Base-by-base conservation (phyloP, 2,329 filamentous ascomycete genomes). In the Teratosphaeriaceae sp. region DNA sequence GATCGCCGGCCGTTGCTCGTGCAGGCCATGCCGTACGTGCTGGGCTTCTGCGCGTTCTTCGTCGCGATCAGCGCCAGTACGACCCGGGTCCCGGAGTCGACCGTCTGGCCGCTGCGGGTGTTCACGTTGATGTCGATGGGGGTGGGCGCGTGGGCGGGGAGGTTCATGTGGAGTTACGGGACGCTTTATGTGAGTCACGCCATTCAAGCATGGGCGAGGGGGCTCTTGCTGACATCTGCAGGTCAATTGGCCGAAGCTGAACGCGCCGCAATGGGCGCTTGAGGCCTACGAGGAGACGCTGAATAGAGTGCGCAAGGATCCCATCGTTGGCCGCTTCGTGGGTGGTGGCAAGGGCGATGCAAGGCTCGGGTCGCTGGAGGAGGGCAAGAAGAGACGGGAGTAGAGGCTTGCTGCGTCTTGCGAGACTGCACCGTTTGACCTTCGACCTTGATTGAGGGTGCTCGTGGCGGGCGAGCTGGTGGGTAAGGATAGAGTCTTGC, bases 191-290 rank as follows among this genome's bases (percentile, higher is more conserved):
- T 97, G 77, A 77, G 88, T 80, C 22, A 15, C 24, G 26, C 11
- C 48, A 20, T 20, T 40, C 49, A 40, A 50, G 23, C n/a, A 27
- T 31, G 6, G 11, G 16, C 29, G 24, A 13, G n/a, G 15, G n/a
- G 18, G 27, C 21, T 22, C 21, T 24, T 42, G 29, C 33, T 61
- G 40, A 56, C 58, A 22, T 31, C 6, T 37, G 35, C 48, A 95
- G 88, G 89, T 96, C 54, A 97, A 96, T 68, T 98, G 94, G 92
- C 92, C 92, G 8, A 96, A 94, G 62, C 78, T 98, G 37, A 94
- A 94, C 64, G 89, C 88, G 9, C 82, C 88, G 13, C 80, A 86
- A 2, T 94, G 85, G 67, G 89, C 88, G 2, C 77, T 80, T 5
- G 92, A 98, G 58, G 88, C 88, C 29, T 94, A 89, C 65, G 82